Percentiles rank a stretch among this genome's conserved stretches.
Conservation (phyloP, 768 basidiomycete genomes). For the Boletus reticuloceps region DNA sequence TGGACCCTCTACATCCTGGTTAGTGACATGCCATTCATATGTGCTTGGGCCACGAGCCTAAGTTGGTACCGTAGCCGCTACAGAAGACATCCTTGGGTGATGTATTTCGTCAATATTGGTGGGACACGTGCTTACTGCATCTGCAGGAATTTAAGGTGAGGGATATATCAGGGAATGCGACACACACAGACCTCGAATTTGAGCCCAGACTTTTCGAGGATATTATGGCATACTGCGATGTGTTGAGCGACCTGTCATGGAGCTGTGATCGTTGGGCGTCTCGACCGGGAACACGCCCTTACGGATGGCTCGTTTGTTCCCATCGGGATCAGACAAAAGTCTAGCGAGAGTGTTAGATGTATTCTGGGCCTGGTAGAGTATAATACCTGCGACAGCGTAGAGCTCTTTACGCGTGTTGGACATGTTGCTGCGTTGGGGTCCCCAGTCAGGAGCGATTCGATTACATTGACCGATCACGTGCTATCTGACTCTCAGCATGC, state of each 20-base stretch:
- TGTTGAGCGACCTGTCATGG: conserved; percentile 63
- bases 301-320: conserved; percentile 76
- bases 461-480: background rate
- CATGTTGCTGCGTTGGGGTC: conserved; percentile 5
- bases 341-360: conserved; percentile 34
- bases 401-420: conserved; percentile 40
- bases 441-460: no score
- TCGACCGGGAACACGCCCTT: conserved; percentile 18
- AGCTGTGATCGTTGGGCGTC: background rate
- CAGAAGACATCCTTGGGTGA: conserved; percentile 4
- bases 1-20: conserved; percentile 58
- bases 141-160: conserved; percentile 14
- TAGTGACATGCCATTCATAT: background rate
- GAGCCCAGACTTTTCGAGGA: conserved; percentile 81
- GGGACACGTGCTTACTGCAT: conserved; percentile 35
- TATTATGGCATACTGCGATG: conserved; percentile 76
- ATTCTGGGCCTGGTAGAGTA: background rate
- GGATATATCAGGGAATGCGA: background rate
- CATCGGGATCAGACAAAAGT: conserved; percentile 88
- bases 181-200: conserved; percentile 64
- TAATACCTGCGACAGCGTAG: conserved; percentile 73
- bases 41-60: conserved; percentile 45
- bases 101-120: conserved; percentile 33
- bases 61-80: conserved; percentile 90
- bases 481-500: background rate